phyloP scores from a whole-genome alignment of 2,329 filamentous ascomycete genomes.

The Pseudocercospora fuligena region DNA sequence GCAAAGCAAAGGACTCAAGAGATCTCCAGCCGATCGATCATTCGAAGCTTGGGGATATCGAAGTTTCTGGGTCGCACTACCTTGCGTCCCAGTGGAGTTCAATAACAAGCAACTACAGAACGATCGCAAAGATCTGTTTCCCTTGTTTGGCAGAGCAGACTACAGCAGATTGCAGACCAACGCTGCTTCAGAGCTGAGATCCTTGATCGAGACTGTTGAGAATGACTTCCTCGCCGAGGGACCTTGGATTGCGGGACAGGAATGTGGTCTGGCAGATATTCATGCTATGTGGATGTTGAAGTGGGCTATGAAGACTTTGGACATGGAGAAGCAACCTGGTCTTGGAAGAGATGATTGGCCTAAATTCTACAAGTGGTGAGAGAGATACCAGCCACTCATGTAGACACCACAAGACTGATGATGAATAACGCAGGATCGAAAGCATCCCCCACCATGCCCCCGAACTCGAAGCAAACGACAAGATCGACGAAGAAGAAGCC shows the following conservation, averaged over 20 bases:
- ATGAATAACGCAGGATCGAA: slow-evolving; percentile 19
- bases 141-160: slow-evolving; percentile 29
- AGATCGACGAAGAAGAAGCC: slow-evolving; percentile 30
- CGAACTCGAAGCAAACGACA: slow-evolving; percentile 20
- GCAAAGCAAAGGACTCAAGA: slow-evolving; percentile 26
- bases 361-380: slow-evolving; percentile 29
- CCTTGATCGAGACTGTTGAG: slow-evolving; percentile 27
- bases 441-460: slow-evolving; percentile 26
- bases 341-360: slow-evolving; percentile 26
- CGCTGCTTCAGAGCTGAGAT: slow-evolving; percentile 26
- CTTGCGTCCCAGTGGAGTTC: slow-evolving; percentile 27
- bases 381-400: background rate
- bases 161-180: slow-evolving; percentile 27
- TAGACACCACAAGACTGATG: background rate
- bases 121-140: slow-evolving; percentile 30
- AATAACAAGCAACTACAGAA: slow-evolving; percentile 27
- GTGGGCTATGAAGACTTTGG: slow-evolving; percentile 29
- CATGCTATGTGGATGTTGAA: slow-evolving; percentile 33
- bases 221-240: slow-evolving; percentile 26
- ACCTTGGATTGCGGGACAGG: slow-evolving; percentile 26
- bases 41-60: slow-evolving; percentile 32
- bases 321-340: slow-evolving; percentile 25
- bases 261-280: slow-evolving; percentile 27
- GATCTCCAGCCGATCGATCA: slow-evolving; percentile 17
- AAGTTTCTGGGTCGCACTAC: slow-evolving; percentile 29